Conservation (phyloP, 1,284 basidiomycete genomes). For the Sanghuangporus baumii region DNA sequence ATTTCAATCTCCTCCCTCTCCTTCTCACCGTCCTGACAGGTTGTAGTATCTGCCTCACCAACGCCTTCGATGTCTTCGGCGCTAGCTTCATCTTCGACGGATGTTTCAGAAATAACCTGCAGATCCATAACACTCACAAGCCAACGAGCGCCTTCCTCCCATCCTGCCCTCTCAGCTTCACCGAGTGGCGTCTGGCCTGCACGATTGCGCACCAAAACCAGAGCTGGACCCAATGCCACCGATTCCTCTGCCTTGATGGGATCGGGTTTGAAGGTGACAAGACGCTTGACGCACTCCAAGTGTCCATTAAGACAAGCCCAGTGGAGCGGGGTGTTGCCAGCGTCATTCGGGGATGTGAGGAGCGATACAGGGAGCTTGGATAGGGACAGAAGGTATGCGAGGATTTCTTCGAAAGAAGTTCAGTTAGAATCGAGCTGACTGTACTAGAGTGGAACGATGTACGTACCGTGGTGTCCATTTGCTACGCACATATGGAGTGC, state of each 20-base stretch:
- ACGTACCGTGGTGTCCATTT: conserved; percentile 81
- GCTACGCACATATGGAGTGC: conserved; percentile 80
- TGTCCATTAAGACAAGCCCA: conserved; percentile 87
- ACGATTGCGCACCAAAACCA: conserved; percentile 70
- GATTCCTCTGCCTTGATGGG: background rate
- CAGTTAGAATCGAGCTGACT: background rate
- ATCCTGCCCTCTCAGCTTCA: conserved; percentile 70
- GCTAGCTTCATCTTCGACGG: conserved; percentile 21
- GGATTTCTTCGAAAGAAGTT: conserved; percentile 47
- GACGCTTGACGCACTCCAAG: conserved; percentile 55
- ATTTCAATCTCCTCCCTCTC: background rate
- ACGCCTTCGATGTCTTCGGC: conserved; percentile 35
- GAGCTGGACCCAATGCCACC: conserved; percentile 45
- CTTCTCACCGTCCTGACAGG: background rate
- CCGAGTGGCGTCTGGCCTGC: conserved; percentile 66
- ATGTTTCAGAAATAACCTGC: conserved; percentile 27
- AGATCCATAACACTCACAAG: conserved; percentile 72
- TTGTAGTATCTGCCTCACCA: background rate
- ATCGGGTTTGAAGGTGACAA: conserved; percentile 42
- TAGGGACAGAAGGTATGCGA: conserved; percentile 63
- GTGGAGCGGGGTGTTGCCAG: conserved; percentile 78
- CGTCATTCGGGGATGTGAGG: conserved; percentile 55
- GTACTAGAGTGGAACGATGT: background rate
- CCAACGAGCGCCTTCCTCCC: conserved; percentile 78
- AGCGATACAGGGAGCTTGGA: conserved; percentile 45